Evolutionary conservation across 2,329 filamentous ascomycete species (phyloP), one percentile per base, ranked within the genome.

Genomic region (Pseudocercospora cruenta): DNA sequence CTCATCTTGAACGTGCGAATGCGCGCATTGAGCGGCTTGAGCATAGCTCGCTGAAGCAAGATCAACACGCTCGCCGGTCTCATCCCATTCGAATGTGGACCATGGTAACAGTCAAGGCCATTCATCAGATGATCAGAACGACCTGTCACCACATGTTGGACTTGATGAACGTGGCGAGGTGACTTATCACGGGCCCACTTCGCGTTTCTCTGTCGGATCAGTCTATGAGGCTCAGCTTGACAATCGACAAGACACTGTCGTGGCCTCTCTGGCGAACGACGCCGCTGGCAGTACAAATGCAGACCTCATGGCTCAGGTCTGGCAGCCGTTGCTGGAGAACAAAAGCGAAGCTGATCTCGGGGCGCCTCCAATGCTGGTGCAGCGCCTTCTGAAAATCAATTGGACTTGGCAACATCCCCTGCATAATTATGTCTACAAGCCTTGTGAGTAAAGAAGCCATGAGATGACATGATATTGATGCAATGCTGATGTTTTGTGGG

Each of bases 121-220:
- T 28, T 31, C 21, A 28, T 24, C 22, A 10, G 28, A 28, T 19
- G 58, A 60, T 19, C 39, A 49, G 24, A 43, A 60, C 28, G 58
- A 60, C 28, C 39, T 60, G 1, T 49, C 39, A 16, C 58, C 58
- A 12, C 58, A 60, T 26, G 45, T 60, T 33, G 58, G 58, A 8
- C 45, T 47, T 19, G 58, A 60, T 33, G 58, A 60, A 28, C 39
- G 47, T 26, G 58, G 58, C 24, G 33, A 60, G 4, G 22, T 60
- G 7, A 60, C 58, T 1, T 60, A 60, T 22, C 58, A 60, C 28
- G 58, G 58, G 9, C 58, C 58, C 7, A 60, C 58, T 2, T 60
- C 58, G 5, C 39, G 58, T 14, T 60, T 60, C 43, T 60, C 58
- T 22, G 39, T 28, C 24, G 55, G 28, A 16, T 45, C 43, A 5